phyloP scores from a whole-genome alignment of 192 early-diverging fungal genomes.

The Anaeromyces robustus region DNA sequence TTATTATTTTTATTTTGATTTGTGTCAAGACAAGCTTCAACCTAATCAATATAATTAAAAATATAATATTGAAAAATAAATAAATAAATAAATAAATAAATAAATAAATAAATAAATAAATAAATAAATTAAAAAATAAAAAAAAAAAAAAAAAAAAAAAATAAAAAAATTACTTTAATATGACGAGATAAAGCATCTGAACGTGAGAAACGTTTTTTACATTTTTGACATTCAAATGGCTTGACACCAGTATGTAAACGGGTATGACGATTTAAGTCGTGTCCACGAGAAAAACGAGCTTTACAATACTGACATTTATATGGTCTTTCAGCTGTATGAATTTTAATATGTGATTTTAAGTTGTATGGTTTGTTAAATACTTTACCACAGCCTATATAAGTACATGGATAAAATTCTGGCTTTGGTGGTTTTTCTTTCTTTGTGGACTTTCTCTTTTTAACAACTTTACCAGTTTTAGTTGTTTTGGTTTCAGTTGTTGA shows the following conservation, averaged over 20 bases:
- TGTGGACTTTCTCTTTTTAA: background rate
- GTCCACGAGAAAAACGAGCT: constrained; percentile 23
- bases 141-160: too few relatives aligned
- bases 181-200: constrained; percentile 2
- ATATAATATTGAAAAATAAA: too few relatives aligned
- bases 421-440: background rate
- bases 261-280: constrained; percentile 33
- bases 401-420: constrained; percentile 3
- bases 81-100: too few relatives aligned
- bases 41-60: background rate
- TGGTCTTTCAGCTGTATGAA: constrained; percentile 18
- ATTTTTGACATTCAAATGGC: constrained; percentile 27
- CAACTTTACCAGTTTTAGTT: background rate
- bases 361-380: constrained; percentile 20
- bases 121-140: too few relatives aligned
- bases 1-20: background rate
- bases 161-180: background rate
- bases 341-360: constrained; percentile 26
- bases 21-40: background rate
- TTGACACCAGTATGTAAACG: constrained; percentile 26
- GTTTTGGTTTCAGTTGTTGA: background rate
- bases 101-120: too few relatives aligned
- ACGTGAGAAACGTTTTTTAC: constrained; percentile 31
- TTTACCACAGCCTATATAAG: constrained; percentile 18
- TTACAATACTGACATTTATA: constrained; percentile 25